Conservation (phyloP, 495 filamentous ascomycete species). For the Hamigera avellanea region DNA sequence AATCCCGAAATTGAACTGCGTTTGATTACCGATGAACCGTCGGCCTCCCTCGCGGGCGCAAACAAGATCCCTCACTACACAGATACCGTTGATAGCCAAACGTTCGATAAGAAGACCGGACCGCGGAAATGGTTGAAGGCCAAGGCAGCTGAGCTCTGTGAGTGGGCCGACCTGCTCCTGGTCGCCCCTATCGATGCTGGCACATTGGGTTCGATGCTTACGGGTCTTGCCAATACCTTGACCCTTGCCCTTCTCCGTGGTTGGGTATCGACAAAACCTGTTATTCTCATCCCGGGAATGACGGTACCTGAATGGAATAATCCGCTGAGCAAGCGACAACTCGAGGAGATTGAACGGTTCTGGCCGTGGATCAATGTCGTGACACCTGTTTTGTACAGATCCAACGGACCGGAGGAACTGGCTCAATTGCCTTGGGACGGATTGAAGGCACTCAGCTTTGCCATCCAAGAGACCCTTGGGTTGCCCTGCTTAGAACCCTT, state of each 20-base stretch:
- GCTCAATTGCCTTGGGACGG: constrained; percentile 53
- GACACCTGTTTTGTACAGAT: constrained; percentile 63
- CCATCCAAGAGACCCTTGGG: constrained; percentile 44
- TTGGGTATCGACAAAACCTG: constrained; percentile 77
- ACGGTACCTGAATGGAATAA: constrained; percentile 75
- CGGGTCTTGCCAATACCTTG: constrained; percentile 62
- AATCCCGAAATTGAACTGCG: constrained; percentile 32
- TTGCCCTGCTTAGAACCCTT: constrained; percentile 10
- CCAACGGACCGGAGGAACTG: constrained; percentile 38
- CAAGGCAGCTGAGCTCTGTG: constrained; percentile 59
- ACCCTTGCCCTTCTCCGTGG: constrained; percentile 63
- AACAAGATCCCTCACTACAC: constrained; percentile 37
- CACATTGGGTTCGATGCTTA: constrained; percentile 70
- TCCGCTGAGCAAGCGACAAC: constrained; percentile 70
- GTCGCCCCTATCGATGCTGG: constrained; percentile 77
- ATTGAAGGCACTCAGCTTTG: constrained; percentile 48
- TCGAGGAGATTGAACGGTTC: constrained; percentile 64
- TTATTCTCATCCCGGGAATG: constrained; percentile 75
- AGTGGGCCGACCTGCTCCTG: constrained; percentile 80
- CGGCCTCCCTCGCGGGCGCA: constrained; percentile 28
- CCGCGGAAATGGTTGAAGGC: constrained; percentile 35
- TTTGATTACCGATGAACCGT: constrained; percentile 36
- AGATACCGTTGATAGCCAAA: constrained; percentile 34
- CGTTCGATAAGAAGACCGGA: constrained; percentile 34
- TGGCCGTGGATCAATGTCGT: constrained; percentile 74